These are phyloP conservation scores for Neurospora sp. DNA, from an alignment of 495 filamentous ascomycete genomes.

Conservation along the genomic window DNA sequence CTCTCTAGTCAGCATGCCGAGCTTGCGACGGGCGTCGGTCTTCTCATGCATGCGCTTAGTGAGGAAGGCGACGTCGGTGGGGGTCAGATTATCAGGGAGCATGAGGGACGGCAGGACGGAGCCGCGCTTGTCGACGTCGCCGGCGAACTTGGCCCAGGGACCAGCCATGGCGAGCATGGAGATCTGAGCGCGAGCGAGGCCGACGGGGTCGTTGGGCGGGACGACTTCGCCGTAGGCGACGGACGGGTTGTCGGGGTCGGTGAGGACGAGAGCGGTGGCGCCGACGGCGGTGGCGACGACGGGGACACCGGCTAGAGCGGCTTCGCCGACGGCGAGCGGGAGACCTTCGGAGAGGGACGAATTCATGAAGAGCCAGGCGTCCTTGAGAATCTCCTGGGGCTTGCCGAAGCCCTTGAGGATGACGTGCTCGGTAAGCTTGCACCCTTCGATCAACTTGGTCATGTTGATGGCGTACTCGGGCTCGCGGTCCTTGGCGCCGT, in stretches of 20 bases:
- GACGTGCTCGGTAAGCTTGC: slow-evolving; percentile 43
- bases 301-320: slow-evolving; percentile 52
- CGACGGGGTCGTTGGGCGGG: slow-evolving; percentile 50
- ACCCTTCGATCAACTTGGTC: slow-evolving; percentile 51
- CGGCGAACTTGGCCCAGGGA: slow-evolving; percentile 39
- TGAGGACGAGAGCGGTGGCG: slow-evolving; percentile 53
- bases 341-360: slow-evolving; percentile 58
- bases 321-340: slow-evolving; percentile 55
- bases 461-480: slow-evolving; percentile 53
- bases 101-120: slow-evolving; percentile 29
- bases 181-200: slow-evolving; percentile 53
- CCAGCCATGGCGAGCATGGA: slow-evolving; percentile 50
- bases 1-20: slow-evolving; percentile 51
- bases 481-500: slow-evolving; percentile 52
- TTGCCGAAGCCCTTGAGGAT: slow-evolving; percentile 48
- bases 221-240: slow-evolving; percentile 50
- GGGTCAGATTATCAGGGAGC: slow-evolving; percentile 35
- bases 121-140: slow-evolving; percentile 10
- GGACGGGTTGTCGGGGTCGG: slow-evolving; percentile 46
- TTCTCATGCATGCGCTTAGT: slow-evolving; percentile 55
- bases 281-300: slow-evolving; percentile 59
- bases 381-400: slow-evolving; percentile 46
- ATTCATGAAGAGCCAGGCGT: slow-evolving; percentile 59
- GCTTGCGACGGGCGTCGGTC: slow-evolving; percentile 43
- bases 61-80: slow-evolving; percentile 43